phyloP scores from a whole-genome alignment of 2,329 filamentous ascomycete genomes.

The Cordyceps farinosa region DNA sequence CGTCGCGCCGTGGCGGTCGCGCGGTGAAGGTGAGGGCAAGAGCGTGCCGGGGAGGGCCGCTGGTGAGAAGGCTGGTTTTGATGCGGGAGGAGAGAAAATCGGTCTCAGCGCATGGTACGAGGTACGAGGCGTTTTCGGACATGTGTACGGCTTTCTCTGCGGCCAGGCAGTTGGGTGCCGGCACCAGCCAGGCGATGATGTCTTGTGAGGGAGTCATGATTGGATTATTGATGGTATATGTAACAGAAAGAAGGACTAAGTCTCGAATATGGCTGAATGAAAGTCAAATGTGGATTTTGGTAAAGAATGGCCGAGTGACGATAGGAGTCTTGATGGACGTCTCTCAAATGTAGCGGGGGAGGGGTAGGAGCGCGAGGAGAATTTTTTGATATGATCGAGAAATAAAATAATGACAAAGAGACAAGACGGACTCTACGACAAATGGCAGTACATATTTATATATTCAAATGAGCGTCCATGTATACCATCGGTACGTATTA shows the following conservation, averaged over 20 bases:
- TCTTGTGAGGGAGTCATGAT: conserved; percentile 24
- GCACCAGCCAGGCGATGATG: conserved; percentile 40
- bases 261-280: conserved; percentile 15
- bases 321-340: not conserved
- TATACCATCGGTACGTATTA: not conserved
- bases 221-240: not conserved
- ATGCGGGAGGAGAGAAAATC: conserved; percentile 29
- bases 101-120: conserved; percentile 26
- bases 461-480: not conserved
- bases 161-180: conserved; percentile 31
- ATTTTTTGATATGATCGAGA: not conserved
- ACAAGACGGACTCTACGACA: not conserved
- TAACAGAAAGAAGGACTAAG: not conserved
- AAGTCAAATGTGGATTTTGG: not conserved
- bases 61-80: conserved; percentile 24
- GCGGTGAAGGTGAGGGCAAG: conserved; percentile 35
- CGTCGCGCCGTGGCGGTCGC: conserved; percentile 31
- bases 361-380: not conserved
- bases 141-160: conserved; percentile 33
- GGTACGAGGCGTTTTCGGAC: conserved; percentile 30
- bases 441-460: conserved; percentile 1
- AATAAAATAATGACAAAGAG: not conserved
- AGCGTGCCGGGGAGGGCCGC: conserved; percentile 26
- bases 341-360: conserved; percentile 8
- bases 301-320: conserved; percentile 16